Conservation (phyloP, 1,284 basidiomycete genomes). For the Trametes pubescens region DNA sequence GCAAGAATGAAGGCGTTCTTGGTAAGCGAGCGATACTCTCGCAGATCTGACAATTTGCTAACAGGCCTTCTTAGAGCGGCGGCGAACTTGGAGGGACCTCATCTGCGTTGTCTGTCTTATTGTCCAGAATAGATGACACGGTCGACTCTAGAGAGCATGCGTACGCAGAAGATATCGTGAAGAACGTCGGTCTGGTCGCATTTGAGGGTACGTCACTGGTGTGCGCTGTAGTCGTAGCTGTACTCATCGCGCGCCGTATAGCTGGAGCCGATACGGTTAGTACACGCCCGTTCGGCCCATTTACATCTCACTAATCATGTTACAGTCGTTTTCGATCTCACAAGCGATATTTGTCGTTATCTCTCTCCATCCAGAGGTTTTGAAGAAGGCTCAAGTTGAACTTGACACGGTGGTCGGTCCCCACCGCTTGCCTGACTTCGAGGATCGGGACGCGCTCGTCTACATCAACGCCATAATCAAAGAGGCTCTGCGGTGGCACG, state of each 20-base stretch:
- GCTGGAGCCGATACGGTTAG: constrained; percentile 11
- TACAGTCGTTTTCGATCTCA: background rate
- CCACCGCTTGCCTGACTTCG: constrained; percentile 54
- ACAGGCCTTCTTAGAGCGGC: background rate
- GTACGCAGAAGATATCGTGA: constrained; percentile 15
- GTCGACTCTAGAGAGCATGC: background rate
- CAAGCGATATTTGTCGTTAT: constrained; percentile 40
- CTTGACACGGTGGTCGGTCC: constrained; percentile 46
- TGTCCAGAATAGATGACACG: background rate
- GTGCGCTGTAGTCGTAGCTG: background rate
- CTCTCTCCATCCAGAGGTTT: constrained; percentile 46
- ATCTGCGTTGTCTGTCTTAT: background rate
- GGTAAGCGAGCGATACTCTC: background rate
- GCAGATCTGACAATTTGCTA: background rate
- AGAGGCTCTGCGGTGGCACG: constrained; percentile 45
- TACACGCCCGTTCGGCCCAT: background rate
- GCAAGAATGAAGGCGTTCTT: constrained; percentile 2
- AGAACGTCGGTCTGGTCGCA: constrained; percentile 17
- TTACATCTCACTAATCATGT: background rate
- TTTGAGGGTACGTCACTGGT: constrained; percentile 10
- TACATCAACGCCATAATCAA: constrained; percentile 45
- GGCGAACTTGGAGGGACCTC: background rate
- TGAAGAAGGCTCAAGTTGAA: constrained; percentile 40
- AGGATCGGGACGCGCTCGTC: constrained; percentile 41
- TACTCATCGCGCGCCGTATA: background rate